A percentile compares a stretch with the other conserved stretches of the same genome.
These are phyloP conservation scores for Orbilia blumenaviensis DNA, from an alignment of 2,329 filamentous ascomycete species.

Conservation along the genomic window DNA sequence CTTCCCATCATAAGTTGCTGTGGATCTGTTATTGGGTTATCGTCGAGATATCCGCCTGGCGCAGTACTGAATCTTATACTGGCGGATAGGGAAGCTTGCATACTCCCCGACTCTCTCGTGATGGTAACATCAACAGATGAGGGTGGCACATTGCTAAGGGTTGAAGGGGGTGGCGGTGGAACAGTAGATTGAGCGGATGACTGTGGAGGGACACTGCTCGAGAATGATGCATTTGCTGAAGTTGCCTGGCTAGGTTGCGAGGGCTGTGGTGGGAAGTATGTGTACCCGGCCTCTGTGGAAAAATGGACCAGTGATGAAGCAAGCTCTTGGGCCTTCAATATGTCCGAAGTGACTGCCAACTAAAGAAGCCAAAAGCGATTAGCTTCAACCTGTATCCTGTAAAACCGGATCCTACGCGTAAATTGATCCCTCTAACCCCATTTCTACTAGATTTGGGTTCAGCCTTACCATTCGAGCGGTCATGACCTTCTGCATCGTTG, in stretches of 20 bases:
- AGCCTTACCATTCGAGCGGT: conserved; percentile 67
- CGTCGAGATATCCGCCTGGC: conserved; percentile 72
- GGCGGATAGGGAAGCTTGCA: conserved; percentile 62
- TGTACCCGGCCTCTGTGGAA: conserved; percentile 66
- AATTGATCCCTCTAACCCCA: too few species aligned
- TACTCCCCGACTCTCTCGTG: conserved; percentile 60
- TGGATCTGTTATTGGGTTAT: conserved; percentile 72
- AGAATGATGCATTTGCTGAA: conserved; percentile 36
- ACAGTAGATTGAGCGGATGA: conserved; percentile 25
- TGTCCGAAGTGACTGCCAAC: conserved; percentile 57
- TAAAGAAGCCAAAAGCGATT: conserved; percentile 17
- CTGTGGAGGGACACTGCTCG: conserved; percentile 27
- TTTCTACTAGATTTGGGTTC: conserved; percentile 26
- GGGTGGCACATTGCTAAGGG: conserved; percentile 56
- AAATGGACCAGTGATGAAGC: conserved; percentile 59
- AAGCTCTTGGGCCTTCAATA: conserved; percentile 59
- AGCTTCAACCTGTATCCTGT: background rate
- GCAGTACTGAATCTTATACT: conserved; percentile 68
- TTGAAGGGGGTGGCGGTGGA: conserved; percentile 56
- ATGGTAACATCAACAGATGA: conserved; percentile 56
- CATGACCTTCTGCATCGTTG: conserved; percentile 69
- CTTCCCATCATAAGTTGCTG: conserved; percentile 53
- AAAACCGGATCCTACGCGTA: too few species aligned
- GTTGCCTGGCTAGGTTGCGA: conserved; percentile 34
- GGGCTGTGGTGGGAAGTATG: conserved; percentile 56